Base-by-base conservation (phyloP, 805 yeast genomes). In the Starmerella potacharoeniae region DNA sequence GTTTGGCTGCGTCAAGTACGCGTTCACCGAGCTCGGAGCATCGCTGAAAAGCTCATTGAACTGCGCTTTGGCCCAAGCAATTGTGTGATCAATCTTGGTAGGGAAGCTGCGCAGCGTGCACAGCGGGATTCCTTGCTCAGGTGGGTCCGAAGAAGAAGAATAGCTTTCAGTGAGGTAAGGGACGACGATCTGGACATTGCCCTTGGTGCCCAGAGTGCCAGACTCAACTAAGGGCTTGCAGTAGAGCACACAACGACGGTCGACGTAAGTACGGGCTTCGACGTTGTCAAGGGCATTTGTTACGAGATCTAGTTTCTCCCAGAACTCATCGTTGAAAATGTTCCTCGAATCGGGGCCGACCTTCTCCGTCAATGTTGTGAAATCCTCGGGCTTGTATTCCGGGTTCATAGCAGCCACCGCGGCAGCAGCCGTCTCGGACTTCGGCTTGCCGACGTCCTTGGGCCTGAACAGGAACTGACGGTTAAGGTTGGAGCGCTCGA, bases 51-150 rank as follows among this genome's bases (percentile, higher is more conserved):
- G 88, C 22, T 93, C 96, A 75, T 86, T 93, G 77, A 93, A 93
- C 67, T 88, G 76, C 17, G 89, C 82, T 73, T 95, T 95, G 14
- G 97, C 95, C 99, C 99, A 93, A 6, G 98, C 97, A 72, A 93
- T 93, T 1, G 99, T 93, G 68, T 93, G 99, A 69, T 93, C 99
- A 65, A 93, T 93, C 72, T 91, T 91, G 71, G 89, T 86, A 55
- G 99, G 99, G 83, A 93, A 93, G 4, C 96, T 86, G 72, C 97
- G 83, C 68, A 93, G 77, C 2, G 99, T 93, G 78, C 99, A 93
- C 66, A 93, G 77, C 35, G 99, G 99, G 66, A 93, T 90, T 4
- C 96, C 82, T 72, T 89, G 89, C 75, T 93, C 99, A 40, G 99
- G 99, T 45, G 99, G 98, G 72, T 93, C 99, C 69, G 88, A 95